phyloP scores from a whole-genome alignment of 108 stramenopile species.

The Pseudonitzschia multistriata region DNA sequence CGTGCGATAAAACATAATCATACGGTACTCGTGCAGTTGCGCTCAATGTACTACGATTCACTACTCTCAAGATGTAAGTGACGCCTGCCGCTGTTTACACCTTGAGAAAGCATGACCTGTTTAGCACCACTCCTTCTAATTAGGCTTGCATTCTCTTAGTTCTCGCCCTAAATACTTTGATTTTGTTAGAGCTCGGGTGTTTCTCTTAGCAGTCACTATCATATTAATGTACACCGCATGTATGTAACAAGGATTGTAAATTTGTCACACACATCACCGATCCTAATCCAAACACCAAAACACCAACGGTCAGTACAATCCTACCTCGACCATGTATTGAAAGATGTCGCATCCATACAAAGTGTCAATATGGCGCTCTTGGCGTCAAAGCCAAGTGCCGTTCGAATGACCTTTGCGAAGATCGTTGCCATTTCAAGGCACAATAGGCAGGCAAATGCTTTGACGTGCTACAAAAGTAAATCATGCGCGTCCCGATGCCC shows the following conservation, averaged over 20 bases:
- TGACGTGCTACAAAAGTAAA: too few species aligned
- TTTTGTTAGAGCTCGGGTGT: conserved; percentile 1
- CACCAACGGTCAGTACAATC: not conserved
- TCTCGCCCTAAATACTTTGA: conserved; percentile 2
- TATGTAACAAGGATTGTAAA: not conserved
- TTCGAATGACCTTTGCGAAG: not conserved
- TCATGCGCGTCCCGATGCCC: too few species aligned
- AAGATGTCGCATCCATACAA: not conserved
- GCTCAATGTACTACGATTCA: too few species aligned
- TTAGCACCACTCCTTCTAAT: conserved; percentile 9
- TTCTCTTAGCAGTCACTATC: not conserved
- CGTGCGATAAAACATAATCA: too few species aligned
- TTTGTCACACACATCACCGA: conserved; percentile 3
- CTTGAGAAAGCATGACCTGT: not conserved
- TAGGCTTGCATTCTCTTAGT: conserved; percentile 8
- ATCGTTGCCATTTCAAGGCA: too few species aligned
- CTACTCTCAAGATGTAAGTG: not conserved
- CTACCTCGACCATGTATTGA: not conserved
- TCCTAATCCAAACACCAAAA: not conserved
- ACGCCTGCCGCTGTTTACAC: not conserved
- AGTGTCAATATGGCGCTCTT: too few species aligned
- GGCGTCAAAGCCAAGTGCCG: not conserved
- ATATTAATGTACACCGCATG: not conserved
- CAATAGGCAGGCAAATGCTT: too few species aligned
- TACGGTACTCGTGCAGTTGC: too few species aligned